Conservation (phyloP, 2,329 filamentous ascomycete species). For the Botrytis elliptica region DNA sequence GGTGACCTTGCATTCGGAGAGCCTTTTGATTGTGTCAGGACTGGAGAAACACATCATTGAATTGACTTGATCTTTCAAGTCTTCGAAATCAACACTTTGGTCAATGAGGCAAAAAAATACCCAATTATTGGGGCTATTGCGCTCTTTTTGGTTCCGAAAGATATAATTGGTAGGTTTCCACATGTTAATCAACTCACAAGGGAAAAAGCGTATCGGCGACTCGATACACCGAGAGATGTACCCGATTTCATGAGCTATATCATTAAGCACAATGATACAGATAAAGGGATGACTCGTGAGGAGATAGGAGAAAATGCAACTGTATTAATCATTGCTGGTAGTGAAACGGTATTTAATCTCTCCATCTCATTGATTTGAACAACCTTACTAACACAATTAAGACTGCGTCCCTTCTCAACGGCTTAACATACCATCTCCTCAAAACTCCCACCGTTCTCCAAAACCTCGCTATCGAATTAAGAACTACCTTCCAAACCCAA, state of each 20-base stretch:
- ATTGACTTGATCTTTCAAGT: neutral
- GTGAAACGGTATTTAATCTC: slow-evolving; percentile 12
- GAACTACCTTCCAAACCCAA: slow-evolving; percentile 41
- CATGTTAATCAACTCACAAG: neutral
- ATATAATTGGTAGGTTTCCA: fast-evolving
- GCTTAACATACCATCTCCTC: slow-evolving; percentile 50
- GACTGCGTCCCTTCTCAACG: slow-evolving; percentile 38
- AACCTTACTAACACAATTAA: slow-evolving; percentile 28
- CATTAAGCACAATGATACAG: slow-evolving; percentile 9
- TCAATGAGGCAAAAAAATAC: neutral
- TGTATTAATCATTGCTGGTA: slow-evolving; percentile 14
- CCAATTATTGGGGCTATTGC: neutral
- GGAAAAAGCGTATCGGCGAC: slow-evolving; percentile 9
- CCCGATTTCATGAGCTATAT: slow-evolving; percentile 22
- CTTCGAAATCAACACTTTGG: neutral
- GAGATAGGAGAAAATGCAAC: slow-evolving; percentile 16
- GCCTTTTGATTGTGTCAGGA: slow-evolving; percentile 40
- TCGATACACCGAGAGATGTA: neutral
- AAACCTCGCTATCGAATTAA: slow-evolving; percentile 45
- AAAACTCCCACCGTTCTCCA: slow-evolving; percentile 41
- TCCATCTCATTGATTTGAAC: slow-evolving; percentile 26
- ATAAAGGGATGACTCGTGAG: slow-evolving; percentile 17
- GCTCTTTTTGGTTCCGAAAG: neutral
- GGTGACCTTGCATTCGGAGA: slow-evolving; percentile 48
- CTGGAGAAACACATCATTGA: slow-evolving; percentile 6